Conservation (phyloP, 805 yeast species). For the Monosporozyma siamensis region DNA sequence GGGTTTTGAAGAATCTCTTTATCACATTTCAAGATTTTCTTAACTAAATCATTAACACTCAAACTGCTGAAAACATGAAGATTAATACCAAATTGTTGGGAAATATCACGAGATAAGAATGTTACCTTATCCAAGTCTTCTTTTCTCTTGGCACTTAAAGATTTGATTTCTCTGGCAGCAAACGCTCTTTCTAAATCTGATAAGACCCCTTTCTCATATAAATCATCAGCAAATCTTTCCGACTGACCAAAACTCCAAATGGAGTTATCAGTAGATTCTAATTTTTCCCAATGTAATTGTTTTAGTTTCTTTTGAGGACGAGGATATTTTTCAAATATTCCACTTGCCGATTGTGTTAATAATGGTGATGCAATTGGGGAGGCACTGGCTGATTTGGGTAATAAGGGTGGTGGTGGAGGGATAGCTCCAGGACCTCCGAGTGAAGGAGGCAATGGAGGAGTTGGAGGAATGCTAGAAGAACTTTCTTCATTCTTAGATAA, state of each 20-base stretch:
- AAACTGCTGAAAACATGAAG: conserved; percentile 63
- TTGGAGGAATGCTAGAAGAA: conserved; percentile 17
- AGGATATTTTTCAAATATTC: conserved; percentile 42
- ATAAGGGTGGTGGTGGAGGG: conserved; percentile 16
- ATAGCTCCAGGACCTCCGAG: conserved; percentile 30
- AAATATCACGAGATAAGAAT: conserved; percentile 70
- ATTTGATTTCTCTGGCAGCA: conserved; percentile 67
- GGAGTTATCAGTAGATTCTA: conserved; percentile 75
- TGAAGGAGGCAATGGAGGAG: conserved; percentile 29
- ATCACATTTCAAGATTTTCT: conserved; percentile 69
- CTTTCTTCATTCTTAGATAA: neutral
- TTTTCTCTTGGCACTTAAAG: conserved; percentile 38
- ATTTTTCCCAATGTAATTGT: conserved; percentile 94
- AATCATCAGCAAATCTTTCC: conserved; percentile 45
- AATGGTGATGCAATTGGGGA: conserved; percentile 25
- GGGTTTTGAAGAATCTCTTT: conserved; percentile 55
- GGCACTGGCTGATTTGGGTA: conserved; percentile 10
- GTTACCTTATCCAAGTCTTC: conserved; percentile 48
- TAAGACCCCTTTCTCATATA: conserved; percentile 69
- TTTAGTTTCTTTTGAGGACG: conserved; percentile 73
- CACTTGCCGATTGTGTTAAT: conserved; percentile 26
- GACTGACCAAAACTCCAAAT: conserved; percentile 73
- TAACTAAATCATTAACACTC: conserved; percentile 56
- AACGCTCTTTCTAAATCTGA: conserved; percentile 78
- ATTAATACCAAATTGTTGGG: conserved; percentile 93